A percentile compares a stretch with the other conserved stretches of the same genome.
Evolutionary conservation across 495 filamentous ascomycete genomes (phyloP).

Genomic region (Stereocaulon alpinum): DNA sequence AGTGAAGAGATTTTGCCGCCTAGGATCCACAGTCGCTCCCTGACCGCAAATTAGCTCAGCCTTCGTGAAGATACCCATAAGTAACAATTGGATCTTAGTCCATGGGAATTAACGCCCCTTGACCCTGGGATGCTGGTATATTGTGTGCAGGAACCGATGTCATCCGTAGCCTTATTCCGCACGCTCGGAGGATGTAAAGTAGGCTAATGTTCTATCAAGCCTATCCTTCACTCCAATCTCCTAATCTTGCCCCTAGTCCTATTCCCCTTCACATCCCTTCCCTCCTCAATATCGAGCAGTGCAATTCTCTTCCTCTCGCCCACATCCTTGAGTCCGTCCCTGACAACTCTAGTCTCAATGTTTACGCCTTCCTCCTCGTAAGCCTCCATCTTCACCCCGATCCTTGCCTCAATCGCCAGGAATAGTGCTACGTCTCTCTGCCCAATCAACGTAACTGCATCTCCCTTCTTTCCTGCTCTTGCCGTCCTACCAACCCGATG

Average conservation of each 20-base stretch:
- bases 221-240: conserved; percentile 22
- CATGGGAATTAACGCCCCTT: background rate
- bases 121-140: background rate
- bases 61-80: no score
- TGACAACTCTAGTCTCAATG: conserved; percentile 73
- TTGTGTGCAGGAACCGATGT: no score
- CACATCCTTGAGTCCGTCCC: conserved; percentile 72
- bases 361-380: conserved; percentile 85
- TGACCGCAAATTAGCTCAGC: background rate
- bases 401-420: conserved; percentile 74
- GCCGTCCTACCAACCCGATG: conserved; percentile 94
- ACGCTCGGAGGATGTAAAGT: background rate
- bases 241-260: conserved; percentile 53
- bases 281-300: conserved; percentile 79
- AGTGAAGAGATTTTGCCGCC: background rate
- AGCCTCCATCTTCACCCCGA: conserved; percentile 68
- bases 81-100: background rate
- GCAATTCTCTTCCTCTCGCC: conserved; percentile 88
- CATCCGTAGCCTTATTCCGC: no score
- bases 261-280: conserved; percentile 72
- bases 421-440: conserved; percentile 85
- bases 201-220: no score
- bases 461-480: conserved; percentile 72
- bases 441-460: conserved; percentile 79
- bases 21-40: background rate